Base-by-base conservation (phyloP, 805 yeast species). In the Ogataea trehaloabstinens region DNA sequence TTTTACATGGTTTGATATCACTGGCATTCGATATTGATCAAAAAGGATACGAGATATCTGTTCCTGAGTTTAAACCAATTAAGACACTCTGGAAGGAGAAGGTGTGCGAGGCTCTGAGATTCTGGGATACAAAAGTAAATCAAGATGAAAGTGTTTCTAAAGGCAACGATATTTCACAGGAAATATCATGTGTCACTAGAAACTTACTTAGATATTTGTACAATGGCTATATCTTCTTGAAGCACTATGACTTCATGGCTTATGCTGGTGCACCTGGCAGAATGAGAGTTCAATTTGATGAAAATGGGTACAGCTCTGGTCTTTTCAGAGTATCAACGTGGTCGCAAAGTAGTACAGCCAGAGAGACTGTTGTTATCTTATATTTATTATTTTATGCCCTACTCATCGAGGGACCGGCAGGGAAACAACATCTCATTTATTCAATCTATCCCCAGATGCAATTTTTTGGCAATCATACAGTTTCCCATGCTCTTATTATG, bases 261-360 rank as follows among this genome's bases (percentile, higher is more conserved):
- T 82, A 67, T 54, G 78, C 88, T 2, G 95, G 95, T 0, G 80
- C 85, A 2, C 89, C 89, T 0, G 73, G 78, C 49, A 72, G 85
- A 48, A 76, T 80, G 76, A 82, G 76, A 48, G 83, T 77, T 19
- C 63, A 63, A 15, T 72, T 79, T n/a, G 70, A 73, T 8, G 59
- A 56, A 6, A 56, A 66, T 3, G 85, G 80, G 45, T 78, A 69
- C 51, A 69, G 70, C 18, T 52, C 63, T 3, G 76, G 72, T 4
- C 64, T 64, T 6, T 56, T 56, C 10, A 65, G 76, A 48, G 63
- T 81, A 16, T 57, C 60, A 24, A 68, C 63, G 36, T 74, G 82
- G 77, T 63, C 78, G 3, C 47, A 46, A 4, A 56, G 66, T 10
- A 28, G 46, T 2, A 59, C 58, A 31, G 82, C 80, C 7, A 61